phyloP scores from a whole-genome alignment of 768 basidiomycete species.

The Kwoniella sp. region DNA sequence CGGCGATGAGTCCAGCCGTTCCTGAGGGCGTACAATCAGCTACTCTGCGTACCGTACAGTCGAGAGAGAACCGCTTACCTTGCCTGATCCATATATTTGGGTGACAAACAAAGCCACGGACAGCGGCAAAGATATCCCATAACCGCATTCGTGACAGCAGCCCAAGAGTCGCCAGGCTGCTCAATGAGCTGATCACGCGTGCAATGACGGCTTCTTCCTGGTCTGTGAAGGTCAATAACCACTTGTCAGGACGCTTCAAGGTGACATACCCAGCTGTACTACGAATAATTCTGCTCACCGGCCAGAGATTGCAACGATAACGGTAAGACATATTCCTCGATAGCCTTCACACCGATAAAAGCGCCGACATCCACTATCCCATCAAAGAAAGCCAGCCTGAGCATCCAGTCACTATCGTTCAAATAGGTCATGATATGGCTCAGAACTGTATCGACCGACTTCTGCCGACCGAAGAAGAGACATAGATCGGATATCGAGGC shows the following conservation, averaged over 20 bases:
- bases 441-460: slow-evolving; percentile 90
- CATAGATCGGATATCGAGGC: slow-evolving; percentile 85
- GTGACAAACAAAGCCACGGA: slow-evolving; percentile 83
- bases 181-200: slow-evolving; percentile 81
- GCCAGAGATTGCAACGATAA: slow-evolving; percentile 93
- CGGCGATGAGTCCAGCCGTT: slow-evolving; percentile 82
- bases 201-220: slow-evolving; percentile 93
- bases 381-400: slow-evolving; percentile 90
- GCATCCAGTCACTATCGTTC: slow-evolving; percentile 81
- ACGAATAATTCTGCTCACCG: slow-evolving; percentile 60
- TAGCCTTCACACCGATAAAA: slow-evolving; percentile 82
- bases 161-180: slow-evolving; percentile 84
- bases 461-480: slow-evolving; percentile 87
- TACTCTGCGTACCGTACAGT: background rate
- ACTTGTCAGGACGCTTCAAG: too few relatives aligned
- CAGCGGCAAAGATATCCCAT: slow-evolving; percentile 91
- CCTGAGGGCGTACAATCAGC: slow-evolving; percentile 59
- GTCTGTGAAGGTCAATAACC: slow-evolving; percentile 61
- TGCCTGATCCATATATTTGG: slow-evolving; percentile 95
- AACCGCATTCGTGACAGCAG: slow-evolving; percentile 78
- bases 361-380: slow-evolving; percentile 93
- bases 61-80: slow-evolving; percentile 62
- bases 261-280: too few relatives aligned
- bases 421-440: slow-evolving; percentile 83
- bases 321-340: slow-evolving; percentile 97